Percentiles rank a stretch among this genome's conserved stretches.
Conservation (phyloP, 306 rosid species). For the Coriaria nepalensis region DNA sequence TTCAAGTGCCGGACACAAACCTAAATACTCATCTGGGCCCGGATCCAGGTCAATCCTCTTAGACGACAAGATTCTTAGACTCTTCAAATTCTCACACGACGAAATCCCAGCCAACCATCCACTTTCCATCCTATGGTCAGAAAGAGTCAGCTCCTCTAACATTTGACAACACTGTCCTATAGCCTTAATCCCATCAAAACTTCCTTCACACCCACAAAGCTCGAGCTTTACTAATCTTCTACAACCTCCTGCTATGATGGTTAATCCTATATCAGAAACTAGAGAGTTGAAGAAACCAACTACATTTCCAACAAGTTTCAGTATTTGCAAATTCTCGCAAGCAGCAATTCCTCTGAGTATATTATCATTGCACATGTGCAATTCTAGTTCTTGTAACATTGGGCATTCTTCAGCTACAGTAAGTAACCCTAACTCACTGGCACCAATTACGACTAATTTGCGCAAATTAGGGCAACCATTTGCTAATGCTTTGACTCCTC, state of each 20-base stretch:
- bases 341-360: slow-evolving; percentile 73
- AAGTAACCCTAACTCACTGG: slow-evolving; percentile 67
- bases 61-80: slow-evolving; percentile 52
- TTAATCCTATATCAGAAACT: slow-evolving; percentile 70
- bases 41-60: slow-evolving; percentile 48
- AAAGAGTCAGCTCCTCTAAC: slow-evolving; percentile 67
- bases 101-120: slow-evolving; percentile 82
- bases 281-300: slow-evolving; percentile 40
- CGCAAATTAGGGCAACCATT: slow-evolving; percentile 70
- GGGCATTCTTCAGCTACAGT: slow-evolving; percentile 70
- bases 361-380: slow-evolving; percentile 65
- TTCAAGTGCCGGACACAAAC: slow-evolving; percentile 56
- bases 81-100: slow-evolving; percentile 70
- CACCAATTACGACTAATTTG: slow-evolving; percentile 47
- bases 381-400: slow-evolving; percentile 65
- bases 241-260: slow-evolving; percentile 84
- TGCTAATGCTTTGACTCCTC: slow-evolving; percentile 48
- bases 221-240: slow-evolving; percentile 69
- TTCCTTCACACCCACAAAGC: slow-evolving; percentile 73
- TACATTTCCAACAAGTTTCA: slow-evolving; percentile 48
- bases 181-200: slow-evolving; percentile 82
- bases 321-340: slow-evolving; percentile 52
- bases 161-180: slow-evolving; percentile 77
- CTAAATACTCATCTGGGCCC: slow-evolving; percentile 51
- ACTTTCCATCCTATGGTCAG: slow-evolving; percentile 73